These are phyloP conservation scores for Hyphodiscus sp. DNA, from an alignment of 2,329 filamentous ascomycete genomes.

Conservation along the genomic window DNA sequence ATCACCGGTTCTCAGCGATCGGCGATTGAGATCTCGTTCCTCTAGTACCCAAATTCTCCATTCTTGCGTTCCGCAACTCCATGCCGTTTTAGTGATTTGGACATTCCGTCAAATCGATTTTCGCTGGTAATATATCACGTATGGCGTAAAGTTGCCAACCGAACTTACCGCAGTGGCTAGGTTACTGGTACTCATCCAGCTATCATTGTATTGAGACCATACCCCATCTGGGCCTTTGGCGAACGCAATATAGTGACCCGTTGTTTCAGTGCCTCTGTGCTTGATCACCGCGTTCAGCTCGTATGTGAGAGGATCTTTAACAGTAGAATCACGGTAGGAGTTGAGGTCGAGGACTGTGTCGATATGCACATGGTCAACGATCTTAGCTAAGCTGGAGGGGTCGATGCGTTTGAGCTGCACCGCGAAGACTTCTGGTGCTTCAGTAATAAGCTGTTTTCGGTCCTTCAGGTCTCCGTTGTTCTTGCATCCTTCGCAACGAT, in stretches of 20 bases:
- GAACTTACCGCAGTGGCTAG: not conserved
- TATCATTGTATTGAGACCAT: slow-evolving; percentile 23
- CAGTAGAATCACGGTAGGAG: slow-evolving; percentile 10
- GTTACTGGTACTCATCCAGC: slow-evolving; percentile 20
- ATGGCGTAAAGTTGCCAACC: slow-evolving; percentile 11
- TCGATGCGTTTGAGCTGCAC: slow-evolving; percentile 26
- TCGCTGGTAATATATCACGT: slow-evolving; percentile 14
- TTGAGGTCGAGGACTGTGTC: slow-evolving; percentile 21
- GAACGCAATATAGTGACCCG: slow-evolving; percentile 23
- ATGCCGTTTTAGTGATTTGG: too few relatives aligned
- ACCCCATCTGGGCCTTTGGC: slow-evolving; percentile 16
- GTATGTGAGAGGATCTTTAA: slow-evolving; percentile 17
- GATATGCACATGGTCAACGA: slow-evolving; percentile 15
- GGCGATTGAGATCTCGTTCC: too few relatives aligned
- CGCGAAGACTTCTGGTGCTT: slow-evolving; percentile 22
- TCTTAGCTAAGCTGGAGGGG: slow-evolving; percentile 16
- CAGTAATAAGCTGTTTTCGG: slow-evolving; percentile 16
- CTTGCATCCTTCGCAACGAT: slow-evolving; percentile 24
- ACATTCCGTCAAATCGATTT: not conserved
- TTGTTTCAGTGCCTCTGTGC: slow-evolving; percentile 19
- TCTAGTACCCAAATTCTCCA: too few relatives aligned
- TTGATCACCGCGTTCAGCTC: slow-evolving; percentile 27
- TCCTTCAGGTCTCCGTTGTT: slow-evolving; percentile 8
- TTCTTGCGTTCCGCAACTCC: too few relatives aligned
- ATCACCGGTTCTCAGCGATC: too few relatives aligned